Conservation (phyloP, 2,329 filamentous ascomycete genomes). For the Aspergillus amoenus region DNA sequence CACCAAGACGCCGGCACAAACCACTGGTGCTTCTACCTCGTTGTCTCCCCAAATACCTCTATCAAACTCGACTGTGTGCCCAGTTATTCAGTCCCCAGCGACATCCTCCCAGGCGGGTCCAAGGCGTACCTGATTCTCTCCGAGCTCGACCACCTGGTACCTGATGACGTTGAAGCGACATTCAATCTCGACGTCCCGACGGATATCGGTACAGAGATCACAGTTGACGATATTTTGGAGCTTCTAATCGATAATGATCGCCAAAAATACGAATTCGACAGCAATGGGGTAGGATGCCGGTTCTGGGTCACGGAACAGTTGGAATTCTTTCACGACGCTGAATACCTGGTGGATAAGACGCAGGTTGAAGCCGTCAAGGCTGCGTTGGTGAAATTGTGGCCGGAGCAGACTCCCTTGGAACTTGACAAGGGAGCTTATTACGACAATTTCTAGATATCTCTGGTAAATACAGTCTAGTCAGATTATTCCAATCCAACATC, state of each 20-base stretch:
- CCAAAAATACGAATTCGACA: conserved; percentile 25
- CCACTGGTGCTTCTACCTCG: conserved; percentile 22
- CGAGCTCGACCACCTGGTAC: conserved; percentile 2
- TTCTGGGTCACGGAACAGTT: conserved; percentile 20
- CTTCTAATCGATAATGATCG: conserved; percentile 15
- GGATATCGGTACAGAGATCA: not conserved
- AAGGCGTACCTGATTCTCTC: conserved; percentile 22
- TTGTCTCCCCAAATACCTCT: conserved; percentile 21
- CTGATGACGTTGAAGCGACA: conserved; percentile 1
- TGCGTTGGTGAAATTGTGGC: conserved; percentile 19
- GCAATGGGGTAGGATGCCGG: conserved; percentile 19
- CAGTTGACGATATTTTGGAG: conserved; percentile 2
- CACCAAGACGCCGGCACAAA: conserved; percentile 15
- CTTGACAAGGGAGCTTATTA: conserved; percentile 22
- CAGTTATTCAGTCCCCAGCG: conserved; percentile 18
- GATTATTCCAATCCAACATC: not conserved
- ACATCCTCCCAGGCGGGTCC: conserved; percentile 20
- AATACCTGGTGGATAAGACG: not conserved
- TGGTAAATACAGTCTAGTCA: too few relatives aligned
- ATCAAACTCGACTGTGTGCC: conserved; percentile 27
- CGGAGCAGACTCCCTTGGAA: conserved; percentile 13
- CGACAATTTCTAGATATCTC: not conserved
- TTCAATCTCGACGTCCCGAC: conserved; percentile 12
- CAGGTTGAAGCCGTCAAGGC: conserved; percentile 17
- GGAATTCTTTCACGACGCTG: conserved; percentile 12